These are phyloP conservation scores for Suillus clintonianus DNA, from an alignment of 768 basidiomycete genomes.

Conservation along the genomic window DNA sequence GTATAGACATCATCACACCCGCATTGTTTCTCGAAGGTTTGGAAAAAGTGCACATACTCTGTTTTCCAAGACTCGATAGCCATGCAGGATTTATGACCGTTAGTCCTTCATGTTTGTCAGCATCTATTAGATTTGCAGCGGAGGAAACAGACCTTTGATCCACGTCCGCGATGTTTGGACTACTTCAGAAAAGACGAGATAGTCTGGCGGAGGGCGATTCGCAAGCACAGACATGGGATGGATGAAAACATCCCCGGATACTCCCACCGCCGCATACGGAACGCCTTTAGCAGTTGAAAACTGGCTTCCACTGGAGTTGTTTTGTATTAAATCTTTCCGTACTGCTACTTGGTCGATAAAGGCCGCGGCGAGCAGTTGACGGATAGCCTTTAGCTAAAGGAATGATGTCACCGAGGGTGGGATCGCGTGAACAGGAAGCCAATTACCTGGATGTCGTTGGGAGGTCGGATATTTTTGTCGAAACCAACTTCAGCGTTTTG, in stretches of 20 bases:
- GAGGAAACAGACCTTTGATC: conserved; percentile 65
- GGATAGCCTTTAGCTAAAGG: conserved; percentile 81
- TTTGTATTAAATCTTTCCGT: conserved; percentile 78
- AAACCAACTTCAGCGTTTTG: conserved; percentile 63
- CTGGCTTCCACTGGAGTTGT: conserved; percentile 60
- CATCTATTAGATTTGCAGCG: not conserved
- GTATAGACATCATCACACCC: conserved; percentile 73
- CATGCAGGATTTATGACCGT: conserved; percentile 88
- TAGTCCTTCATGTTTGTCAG: conserved; percentile 49
- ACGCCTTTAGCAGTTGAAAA: conserved; percentile 78
- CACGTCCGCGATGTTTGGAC: conserved; percentile 73
- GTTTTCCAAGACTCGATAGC: conserved; percentile 78
- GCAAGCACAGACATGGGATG: conserved; percentile 87
- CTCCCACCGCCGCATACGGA: conserved; percentile 78
- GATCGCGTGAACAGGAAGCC: not conserved
- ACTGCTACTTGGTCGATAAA: conserved; percentile 97
- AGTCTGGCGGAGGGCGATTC: conserved; percentile 76
- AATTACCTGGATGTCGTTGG: conserved; percentile 72
- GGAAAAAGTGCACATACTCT: conserved; percentile 85
- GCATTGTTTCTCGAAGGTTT: conserved; percentile 74
- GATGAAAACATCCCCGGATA: conserved; percentile 86
- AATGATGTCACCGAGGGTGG: conserved; percentile 6
- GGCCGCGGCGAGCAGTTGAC: conserved; percentile 83
- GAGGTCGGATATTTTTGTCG: conserved; percentile 68
- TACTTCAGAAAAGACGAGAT: conserved; percentile 81